Conservation (phyloP, 257 asterid species). For the Solanum chiquidenum region DNA sequence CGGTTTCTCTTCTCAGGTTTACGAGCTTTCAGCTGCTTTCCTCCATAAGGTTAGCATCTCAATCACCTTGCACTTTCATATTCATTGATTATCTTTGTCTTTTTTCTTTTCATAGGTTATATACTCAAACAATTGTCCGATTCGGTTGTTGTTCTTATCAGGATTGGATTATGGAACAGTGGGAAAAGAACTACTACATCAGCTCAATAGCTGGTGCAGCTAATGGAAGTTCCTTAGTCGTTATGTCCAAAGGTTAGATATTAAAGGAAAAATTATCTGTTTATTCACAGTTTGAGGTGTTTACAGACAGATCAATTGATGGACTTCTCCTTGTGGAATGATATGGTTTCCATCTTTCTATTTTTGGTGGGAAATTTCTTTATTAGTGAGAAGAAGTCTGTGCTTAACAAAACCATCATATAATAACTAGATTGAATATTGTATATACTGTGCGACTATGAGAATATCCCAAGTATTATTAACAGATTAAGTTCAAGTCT, state of each 20-base stretch:
- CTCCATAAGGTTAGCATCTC: constrained; percentile 64
- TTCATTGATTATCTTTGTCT: not conserved
- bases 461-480: not conserved
- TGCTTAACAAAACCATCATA: not conserved
- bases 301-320: not conserved
- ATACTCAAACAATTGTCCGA: not conserved
- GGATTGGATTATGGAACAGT: constrained; percentile 99
- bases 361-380: not conserved
- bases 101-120: not conserved
- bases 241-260: constrained; percentile 89
- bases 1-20: constrained; percentile 77
- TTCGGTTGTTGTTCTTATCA: constrained; percentile 10
- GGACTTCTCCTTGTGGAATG: not conserved
- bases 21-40: constrained; percentile 85
- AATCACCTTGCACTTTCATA: not conserved
- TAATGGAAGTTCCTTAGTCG: constrained; percentile 78
- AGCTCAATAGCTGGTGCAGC: constrained; percentile 96
- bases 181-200: constrained; percentile 95
- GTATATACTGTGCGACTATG: not conserved
- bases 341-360: not conserved
- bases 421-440: not conserved
- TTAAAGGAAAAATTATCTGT: not conserved
- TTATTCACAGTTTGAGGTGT: not conserved
- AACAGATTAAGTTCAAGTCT: not conserved
- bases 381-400: not conserved